These are phyloP conservation scores for Metschnikowia kofuensis DNA, from an alignment of 805 yeast species.

Conservation along the genomic window DNA sequence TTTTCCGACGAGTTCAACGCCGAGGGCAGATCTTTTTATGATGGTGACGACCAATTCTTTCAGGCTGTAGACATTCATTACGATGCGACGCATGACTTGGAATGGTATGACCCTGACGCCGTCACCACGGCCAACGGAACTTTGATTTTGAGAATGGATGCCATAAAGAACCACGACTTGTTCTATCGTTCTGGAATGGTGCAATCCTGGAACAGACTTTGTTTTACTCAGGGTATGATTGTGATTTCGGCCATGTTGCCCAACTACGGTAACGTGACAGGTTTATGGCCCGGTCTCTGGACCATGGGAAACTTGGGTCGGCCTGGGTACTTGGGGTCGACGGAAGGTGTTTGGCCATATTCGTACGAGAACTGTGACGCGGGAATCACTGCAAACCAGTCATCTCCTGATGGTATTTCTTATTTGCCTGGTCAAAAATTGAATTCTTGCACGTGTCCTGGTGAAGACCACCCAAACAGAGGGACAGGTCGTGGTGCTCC, in stretches of 20 bases:
- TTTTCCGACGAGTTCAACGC: slow-evolving; percentile 44
- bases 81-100: slow-evolving; percentile 43
- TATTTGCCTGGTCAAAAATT: slow-evolving; percentile 37
- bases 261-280: slow-evolving; percentile 28
- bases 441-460: slow-evolving; percentile 31
- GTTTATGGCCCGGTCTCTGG: slow-evolving; percentile 42
- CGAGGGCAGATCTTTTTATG: slow-evolving; percentile 43
- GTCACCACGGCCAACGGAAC: slow-evolving; percentile 40
- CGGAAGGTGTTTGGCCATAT: slow-evolving; percentile 42
- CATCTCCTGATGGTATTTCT: slow-evolving; percentile 38
- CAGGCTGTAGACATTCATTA: slow-evolving; percentile 40
- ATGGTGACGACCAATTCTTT: slow-evolving; percentile 44
- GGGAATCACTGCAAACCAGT: slow-evolving; percentile 38
- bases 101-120: slow-evolving; percentile 46
- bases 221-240: slow-evolving; percentile 32
- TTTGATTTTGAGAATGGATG: slow-evolving; percentile 35
- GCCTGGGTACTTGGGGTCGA: slow-evolving; percentile 34
- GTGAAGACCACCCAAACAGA: slow-evolving; percentile 36
- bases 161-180: slow-evolving; percentile 33
- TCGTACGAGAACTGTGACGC: slow-evolving; percentile 36
- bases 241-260: slow-evolving; percentile 32
- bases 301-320: slow-evolving; percentile 37
- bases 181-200: slow-evolving; percentile 40
- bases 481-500: slow-evolving; percentile 42
- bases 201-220: slow-evolving; percentile 39